phyloP scores from a whole-genome alignment of 306 rosid genomes.

The Vigna radiata region DNA sequence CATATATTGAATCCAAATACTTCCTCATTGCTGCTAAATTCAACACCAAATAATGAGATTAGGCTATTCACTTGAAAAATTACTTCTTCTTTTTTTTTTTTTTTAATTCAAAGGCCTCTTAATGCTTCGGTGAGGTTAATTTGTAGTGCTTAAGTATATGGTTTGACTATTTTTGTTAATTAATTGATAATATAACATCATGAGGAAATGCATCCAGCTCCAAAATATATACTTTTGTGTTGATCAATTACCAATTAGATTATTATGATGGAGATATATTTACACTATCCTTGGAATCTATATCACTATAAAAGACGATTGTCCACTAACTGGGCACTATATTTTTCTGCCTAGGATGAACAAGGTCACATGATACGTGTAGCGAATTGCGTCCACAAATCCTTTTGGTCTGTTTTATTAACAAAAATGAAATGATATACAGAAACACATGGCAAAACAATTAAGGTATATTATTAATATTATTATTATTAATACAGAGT shows the following conservation, averaged over 20 bases:
- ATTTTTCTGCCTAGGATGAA: not conserved
- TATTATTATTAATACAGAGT: not conserved
- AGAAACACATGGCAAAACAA: constrained; percentile 30
- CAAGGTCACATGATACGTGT: constrained; percentile 5
- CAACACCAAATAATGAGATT: constrained; percentile 2
- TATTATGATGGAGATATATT: constrained; percentile 5
- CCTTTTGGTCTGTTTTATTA: not conserved
- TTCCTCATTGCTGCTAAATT: not conserved
- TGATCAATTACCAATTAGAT: constrained; percentile 13
- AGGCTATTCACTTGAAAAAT: constrained; percentile 8
- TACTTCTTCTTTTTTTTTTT: not conserved
- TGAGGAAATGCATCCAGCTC: not conserved
- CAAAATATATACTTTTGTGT: not conserved
- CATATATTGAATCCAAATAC: not conserved
- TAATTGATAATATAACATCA: constrained; percentile 15
- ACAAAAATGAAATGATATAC: not conserved
- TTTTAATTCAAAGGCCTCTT: not conserved
- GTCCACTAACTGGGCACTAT: constrained; percentile 36
- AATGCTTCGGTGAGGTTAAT: not conserved
- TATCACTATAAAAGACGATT: constrained; percentile 20
- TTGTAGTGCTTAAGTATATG: constrained; percentile 1
- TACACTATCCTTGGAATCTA: not conserved
- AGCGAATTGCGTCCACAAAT: constrained; percentile 32
- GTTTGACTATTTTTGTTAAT: not conserved
- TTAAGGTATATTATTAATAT: not conserved